A percentile compares a stretch with the other conserved stretches of the same genome.
Conservation (phyloP, 768 basidiomycete genomes). For the Tylopilus rubrobrunneus region DNA sequence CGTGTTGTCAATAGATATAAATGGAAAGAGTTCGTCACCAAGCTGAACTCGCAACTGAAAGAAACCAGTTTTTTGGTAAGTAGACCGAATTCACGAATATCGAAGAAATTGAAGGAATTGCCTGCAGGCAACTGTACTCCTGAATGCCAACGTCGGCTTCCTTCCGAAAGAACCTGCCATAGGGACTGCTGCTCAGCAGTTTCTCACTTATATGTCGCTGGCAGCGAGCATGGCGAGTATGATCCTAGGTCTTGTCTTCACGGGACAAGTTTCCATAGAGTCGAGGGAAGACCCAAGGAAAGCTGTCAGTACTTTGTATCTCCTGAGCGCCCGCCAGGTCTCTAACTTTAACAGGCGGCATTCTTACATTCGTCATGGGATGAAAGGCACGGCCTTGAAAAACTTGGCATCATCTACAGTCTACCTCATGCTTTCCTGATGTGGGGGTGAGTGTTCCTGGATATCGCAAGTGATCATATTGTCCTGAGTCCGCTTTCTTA, state of each 20-base stretch:
- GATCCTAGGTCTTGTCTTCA: conserved; percentile 40
- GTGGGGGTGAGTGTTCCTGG: conserved; percentile 47
- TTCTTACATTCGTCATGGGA: conserved; percentile 20
- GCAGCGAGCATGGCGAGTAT: conserved; percentile 32
- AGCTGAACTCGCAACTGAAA: conserved; percentile 47
- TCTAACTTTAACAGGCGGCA: conserved; percentile 9
- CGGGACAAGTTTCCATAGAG: conserved; percentile 38
- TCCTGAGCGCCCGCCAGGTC: no score
- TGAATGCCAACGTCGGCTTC: conserved; percentile 58
- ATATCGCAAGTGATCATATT: not conserved
- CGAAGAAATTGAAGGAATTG: not conserved
- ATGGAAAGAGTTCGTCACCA: conserved; percentile 44
- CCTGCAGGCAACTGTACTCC: conserved; percentile 50
- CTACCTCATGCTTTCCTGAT: conserved; percentile 54
- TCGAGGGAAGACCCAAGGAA: conserved; percentile 27
- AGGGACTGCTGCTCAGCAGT: conserved; percentile 30
- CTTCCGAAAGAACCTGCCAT: conserved; percentile 46
- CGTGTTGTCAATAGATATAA: conserved; percentile 35
- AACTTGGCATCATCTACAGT: conserved; percentile 49
- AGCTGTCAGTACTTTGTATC: no score
- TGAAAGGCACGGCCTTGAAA: conserved; percentile 41
- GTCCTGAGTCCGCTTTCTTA: conserved; percentile 4
- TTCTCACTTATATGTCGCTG: conserved; percentile 43
- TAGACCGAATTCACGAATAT: not conserved
- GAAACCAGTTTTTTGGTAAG: conserved; percentile 52